A percentile compares a stretch with the other conserved stretches of the same genome.
Evolutionary conservation across 768 basidiomycete species (phyloP).

Genomic region (Lepiota subincarnata): DNA sequence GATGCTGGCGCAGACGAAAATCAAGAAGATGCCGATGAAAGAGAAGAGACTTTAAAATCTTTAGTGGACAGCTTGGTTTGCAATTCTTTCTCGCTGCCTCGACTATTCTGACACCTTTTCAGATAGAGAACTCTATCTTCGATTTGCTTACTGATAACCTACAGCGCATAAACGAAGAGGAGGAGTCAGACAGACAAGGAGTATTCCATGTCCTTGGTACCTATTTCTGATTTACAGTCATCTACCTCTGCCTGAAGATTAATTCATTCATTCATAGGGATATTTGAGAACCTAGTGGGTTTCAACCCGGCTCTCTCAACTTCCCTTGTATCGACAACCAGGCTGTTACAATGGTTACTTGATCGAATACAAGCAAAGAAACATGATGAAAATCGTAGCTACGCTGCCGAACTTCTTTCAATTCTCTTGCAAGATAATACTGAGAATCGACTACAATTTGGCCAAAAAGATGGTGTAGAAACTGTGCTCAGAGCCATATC

Average conservation of each 20-base stretch:
- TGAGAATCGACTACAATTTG: slow-evolving; percentile 64
- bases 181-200: slow-evolving; percentile 89
- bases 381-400: slow-evolving; percentile 89
- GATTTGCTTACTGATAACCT: slow-evolving; percentile 91
- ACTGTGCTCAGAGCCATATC: slow-evolving; percentile 70
- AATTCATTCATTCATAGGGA: slow-evolving; percentile 41
- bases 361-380: slow-evolving; percentile 65
- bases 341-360: slow-evolving; percentile 74
- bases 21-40: slow-evolving; percentile 52
- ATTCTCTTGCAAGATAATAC: slow-evolving; percentile 79
- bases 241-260: not conserved
- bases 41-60: slow-evolving; percentile 66
- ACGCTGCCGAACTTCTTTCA: slow-evolving; percentile 90
- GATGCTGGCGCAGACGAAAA: slow-evolving; percentile 84
- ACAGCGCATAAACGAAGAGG: slow-evolving; percentile 79
- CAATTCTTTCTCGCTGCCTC: slow-evolving; percentile 14
- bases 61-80: slow-evolving; percentile 76
- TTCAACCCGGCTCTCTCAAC: slow-evolving; percentile 76
- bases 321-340: slow-evolving; percentile 69
- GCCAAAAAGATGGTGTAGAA: slow-evolving; percentile 77
- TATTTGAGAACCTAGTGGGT: slow-evolving; percentile 90
- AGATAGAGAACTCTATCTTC: slow-evolving; percentile 82
- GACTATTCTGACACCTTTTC: not conserved
- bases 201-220: slow-evolving; percentile 89
- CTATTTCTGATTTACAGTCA: slow-evolving; percentile 6